These are phyloP conservation scores for Noccaea caerulescens DNA, from an alignment of 345 rosid species.

Conservation along the genomic window DNA sequence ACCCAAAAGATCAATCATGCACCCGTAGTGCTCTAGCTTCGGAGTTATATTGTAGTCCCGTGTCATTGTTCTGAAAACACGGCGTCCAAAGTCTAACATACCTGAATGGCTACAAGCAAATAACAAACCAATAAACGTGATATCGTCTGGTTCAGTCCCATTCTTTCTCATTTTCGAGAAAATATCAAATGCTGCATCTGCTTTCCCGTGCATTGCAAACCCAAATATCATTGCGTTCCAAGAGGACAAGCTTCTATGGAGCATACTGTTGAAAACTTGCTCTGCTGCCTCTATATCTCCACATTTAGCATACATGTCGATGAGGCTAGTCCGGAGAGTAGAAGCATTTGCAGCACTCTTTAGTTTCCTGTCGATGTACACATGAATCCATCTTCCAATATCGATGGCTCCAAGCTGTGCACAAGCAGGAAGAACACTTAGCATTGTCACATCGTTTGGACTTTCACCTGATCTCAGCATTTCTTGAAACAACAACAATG, in stretches of 20 bases:
- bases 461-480: constrained; percentile 52
- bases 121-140: constrained; percentile 68
- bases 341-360: constrained; percentile 35
- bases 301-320: constrained; percentile 71
- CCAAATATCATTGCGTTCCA: constrained; percentile 80
- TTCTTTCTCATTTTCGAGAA: constrained; percentile 58
- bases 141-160: constrained; percentile 65
- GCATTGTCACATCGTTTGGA: constrained; percentile 62
- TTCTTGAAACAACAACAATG: constrained; percentile 55
- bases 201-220: constrained; percentile 65
- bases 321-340: constrained; percentile 59
- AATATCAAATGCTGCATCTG: constrained; percentile 51
- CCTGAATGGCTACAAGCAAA: constrained; percentile 82
- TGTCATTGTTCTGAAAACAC: constrained; percentile 58
- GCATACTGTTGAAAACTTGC: constrained; percentile 51
- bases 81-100: constrained; percentile 60
- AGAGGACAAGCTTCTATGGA: constrained; percentile 52
- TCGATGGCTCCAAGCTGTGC: constrained; percentile 63
- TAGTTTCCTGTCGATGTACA: constrained; percentile 53
- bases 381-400: constrained; percentile 73
- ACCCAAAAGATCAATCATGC: constrained; percentile 67
- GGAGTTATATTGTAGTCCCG: constrained; percentile 58
- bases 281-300: constrained; percentile 58
- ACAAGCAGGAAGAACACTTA: constrained; percentile 66
- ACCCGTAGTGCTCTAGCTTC: constrained; percentile 62